Conservation (phyloP, 129 eudicot species). For the Tagetes patula region DNA sequence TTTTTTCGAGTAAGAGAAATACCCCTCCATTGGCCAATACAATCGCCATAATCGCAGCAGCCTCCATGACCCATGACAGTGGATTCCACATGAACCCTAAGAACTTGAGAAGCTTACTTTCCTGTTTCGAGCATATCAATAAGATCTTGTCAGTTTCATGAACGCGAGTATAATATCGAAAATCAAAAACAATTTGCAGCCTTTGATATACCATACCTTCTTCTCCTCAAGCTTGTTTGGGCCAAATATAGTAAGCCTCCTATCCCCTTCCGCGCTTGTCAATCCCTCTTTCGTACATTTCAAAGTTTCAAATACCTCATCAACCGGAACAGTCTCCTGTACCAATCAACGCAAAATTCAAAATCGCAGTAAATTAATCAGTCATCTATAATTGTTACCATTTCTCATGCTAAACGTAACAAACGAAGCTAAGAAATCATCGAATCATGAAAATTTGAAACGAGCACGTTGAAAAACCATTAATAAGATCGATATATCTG, state of each 20-base stretch:
- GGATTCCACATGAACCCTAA: conserved; percentile 97
- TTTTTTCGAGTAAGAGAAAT: conserved; percentile 14
- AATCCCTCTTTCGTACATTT: conserved; percentile 67
- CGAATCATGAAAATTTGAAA: no score
- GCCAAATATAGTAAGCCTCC: conserved; percentile 64
- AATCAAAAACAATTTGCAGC: background rate
- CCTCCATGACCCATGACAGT: conserved; percentile 93
- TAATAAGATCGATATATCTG: no score
- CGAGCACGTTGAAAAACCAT: background rate
- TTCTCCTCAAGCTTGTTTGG: conserved; percentile 90
- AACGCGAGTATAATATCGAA: background rate
- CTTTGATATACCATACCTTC: conserved; percentile 33
- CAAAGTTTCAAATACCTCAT: conserved; percentile 70
- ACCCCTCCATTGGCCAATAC: conserved; percentile 89
- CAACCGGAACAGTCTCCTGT: conserved; percentile 71
- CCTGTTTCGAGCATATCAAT: conserved; percentile 41
- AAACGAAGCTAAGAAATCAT: background rate
- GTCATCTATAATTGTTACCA: background rate
- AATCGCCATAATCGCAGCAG: conserved; percentile 87
- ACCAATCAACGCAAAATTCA: background rate
- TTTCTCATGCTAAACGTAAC: background rate
- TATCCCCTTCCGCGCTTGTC: conserved; percentile 54
- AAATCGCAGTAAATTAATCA: conserved; percentile 2
- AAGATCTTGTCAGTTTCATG: conserved; percentile 15
- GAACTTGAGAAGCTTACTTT: conserved; percentile 62